A percentile compares a stretch with the other conserved stretches of the same genome.
These are phyloP conservation scores for Coemansia sp. DNA, from an alignment of 371 early-diverging fungal species.

Conservation along the genomic window DNA sequence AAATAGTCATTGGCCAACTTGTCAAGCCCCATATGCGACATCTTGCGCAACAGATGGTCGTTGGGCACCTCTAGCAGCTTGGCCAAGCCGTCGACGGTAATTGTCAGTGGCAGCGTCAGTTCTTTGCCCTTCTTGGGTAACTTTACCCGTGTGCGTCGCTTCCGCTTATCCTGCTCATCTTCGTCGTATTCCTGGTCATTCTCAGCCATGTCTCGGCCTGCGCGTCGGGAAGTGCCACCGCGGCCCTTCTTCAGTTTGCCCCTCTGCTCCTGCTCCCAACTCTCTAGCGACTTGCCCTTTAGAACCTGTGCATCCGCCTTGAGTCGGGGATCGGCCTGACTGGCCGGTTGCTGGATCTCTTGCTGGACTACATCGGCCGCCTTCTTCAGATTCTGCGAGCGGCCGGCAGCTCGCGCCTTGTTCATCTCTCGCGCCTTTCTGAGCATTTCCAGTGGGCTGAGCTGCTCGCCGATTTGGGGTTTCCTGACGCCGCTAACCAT, in stretches of 20 bases:
- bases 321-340: neutral
- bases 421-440: neutral
- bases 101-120: constrained; percentile 78
- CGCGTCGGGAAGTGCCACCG: neutral
- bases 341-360: neutral
- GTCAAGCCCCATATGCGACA: constrained; percentile 76
- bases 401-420: no score
- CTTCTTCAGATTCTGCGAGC: neutral
- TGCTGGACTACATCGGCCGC: neutral
- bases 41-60: constrained; percentile 65
- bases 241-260: neutral
- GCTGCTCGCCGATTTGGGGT: neutral
- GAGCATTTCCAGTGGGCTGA: neutral
- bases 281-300: neutral
- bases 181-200: neutral
- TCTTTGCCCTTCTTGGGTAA: constrained; percentile 56
- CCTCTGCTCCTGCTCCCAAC: neutral
- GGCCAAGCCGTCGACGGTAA: constrained; percentile 80
- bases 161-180: neutral
- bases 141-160: constrained; percentile 10
- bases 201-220: neutral
- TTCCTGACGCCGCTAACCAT: neutral
- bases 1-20: constrained; percentile 62
- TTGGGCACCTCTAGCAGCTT: constrained; percentile 73
- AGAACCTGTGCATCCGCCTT: neutral